Percentiles rank a stretch among this genome's conserved stretches.
phyloP scores from a whole-genome alignment of 164 flowering plant genomes.

The Macadamia tetraphylla region DNA sequence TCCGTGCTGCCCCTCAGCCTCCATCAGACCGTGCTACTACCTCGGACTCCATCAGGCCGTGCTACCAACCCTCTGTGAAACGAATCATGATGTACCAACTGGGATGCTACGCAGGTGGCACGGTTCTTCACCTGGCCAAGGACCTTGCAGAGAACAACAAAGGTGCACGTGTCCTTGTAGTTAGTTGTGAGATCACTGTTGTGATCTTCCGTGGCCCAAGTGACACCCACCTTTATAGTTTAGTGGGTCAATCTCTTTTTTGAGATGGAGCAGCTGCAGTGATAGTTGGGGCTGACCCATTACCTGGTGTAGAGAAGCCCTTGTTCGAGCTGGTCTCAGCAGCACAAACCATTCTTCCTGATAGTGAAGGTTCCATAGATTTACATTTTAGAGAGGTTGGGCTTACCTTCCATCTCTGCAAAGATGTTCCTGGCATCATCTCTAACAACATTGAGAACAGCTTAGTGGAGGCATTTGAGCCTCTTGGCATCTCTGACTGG shows the following conservation, averaged over 20 bases:
- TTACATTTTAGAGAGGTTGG: neutral
- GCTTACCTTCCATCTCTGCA: neutral
- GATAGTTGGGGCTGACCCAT: neutral
- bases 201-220: neutral
- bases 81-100: neutral
- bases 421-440: neutral
- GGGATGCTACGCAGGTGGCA: neutral
- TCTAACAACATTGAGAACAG: neutral
- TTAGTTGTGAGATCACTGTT: neutral
- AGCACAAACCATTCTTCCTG: neutral
- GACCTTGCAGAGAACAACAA: neutral
- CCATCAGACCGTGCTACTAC: too few species aligned
- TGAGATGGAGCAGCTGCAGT: neutral
- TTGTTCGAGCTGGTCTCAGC: neutral
- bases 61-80: too few species aligned
- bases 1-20: too few species aligned
- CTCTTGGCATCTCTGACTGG: neutral
- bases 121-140: neutral
- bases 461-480: neutral
- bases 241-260: neutral
- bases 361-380: neutral
- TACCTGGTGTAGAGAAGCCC: neutral
- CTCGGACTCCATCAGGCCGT: too few species aligned
- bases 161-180: neutral
- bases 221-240: neutral